Conservation (phyloP, 1,284 basidiomycete species). For the Sporisorium sorghi region DNA sequence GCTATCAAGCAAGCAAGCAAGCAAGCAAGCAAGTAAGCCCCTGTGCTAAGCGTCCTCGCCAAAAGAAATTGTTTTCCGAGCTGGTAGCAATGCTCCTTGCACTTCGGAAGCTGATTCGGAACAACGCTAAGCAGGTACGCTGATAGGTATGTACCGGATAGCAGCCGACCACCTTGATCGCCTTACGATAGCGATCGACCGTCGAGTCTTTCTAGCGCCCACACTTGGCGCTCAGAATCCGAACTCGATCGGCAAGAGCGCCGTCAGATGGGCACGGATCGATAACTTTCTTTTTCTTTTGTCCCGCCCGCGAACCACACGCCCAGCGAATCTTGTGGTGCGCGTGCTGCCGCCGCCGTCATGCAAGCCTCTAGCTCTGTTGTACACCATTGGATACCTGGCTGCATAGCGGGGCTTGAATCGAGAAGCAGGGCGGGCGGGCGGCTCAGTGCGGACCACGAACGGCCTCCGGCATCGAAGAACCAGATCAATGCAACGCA, state of each 20-base stretch:
- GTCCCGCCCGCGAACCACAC: background rate
- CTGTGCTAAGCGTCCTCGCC: background rate
- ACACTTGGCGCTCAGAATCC: background rate
- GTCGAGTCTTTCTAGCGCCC: background rate
- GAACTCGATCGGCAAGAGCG: background rate
- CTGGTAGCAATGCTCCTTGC: conserved; percentile 16
- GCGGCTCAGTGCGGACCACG: background rate
- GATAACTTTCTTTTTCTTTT: no score
- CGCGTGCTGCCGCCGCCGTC: no score
- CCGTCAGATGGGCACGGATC: no score
- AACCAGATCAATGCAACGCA: no score
- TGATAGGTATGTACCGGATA: no score
- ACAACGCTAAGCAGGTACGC: conserved; percentile 1
- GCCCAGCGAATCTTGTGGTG: background rate
- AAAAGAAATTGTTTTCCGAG: background rate
- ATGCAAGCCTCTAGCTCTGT: no score
- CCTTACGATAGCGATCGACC: background rate
- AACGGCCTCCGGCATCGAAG: background rate
- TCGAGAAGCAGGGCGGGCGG: background rate
- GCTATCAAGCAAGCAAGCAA: no score
- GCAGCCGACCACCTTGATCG: background rate
- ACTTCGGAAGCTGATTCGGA: conserved; percentile 20
- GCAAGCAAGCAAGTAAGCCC: no score
- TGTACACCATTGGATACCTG: background rate
- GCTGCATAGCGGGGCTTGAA: background rate